phyloP scores from a whole-genome alignment of 768 basidiomycete genomes.

The Pluteus cervinus region DNA sequence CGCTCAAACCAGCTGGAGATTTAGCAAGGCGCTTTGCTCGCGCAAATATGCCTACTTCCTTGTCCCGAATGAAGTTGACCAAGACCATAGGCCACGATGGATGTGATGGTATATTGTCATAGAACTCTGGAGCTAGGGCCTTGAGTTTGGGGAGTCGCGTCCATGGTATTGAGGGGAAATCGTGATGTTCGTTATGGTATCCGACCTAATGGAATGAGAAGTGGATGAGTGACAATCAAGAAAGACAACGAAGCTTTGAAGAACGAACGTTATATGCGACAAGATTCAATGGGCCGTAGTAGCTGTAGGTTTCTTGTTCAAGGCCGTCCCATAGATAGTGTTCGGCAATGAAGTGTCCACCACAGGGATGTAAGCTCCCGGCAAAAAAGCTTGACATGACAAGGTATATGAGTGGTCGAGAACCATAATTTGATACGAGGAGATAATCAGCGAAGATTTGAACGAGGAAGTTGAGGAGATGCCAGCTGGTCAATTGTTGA shows the following conservation, averaged over 20 bases:
- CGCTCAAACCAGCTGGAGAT: no score
- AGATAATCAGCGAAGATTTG: constrained; percentile 71
- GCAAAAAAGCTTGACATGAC: constrained; percentile 92
- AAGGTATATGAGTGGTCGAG: constrained; percentile 67
- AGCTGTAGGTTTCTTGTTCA: constrained; percentile 93
- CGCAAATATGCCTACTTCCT: constrained; percentile 83
- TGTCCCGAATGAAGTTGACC: constrained; percentile 88
- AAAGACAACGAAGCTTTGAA: constrained; percentile 1
- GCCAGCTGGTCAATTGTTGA: constrained; percentile 80
- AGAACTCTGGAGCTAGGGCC: constrained; percentile 85
- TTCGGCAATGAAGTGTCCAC: constrained; percentile 97
- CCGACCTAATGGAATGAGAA: constrained; percentile 60
- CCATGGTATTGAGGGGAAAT: constrained; percentile 97
- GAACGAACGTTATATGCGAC: constrained; percentile 85
- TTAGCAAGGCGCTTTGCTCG: constrained; percentile 70
- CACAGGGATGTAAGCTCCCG: constrained; percentile 91
- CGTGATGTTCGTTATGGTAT: constrained; percentile 99
- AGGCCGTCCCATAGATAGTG: constrained; percentile 93
- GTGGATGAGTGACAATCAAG: constrained; percentile 5
- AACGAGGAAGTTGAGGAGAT: constrained; percentile 65
- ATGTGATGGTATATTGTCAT: constrained; percentile 82
- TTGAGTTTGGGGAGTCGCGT: constrained; percentile 83
- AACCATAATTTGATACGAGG: constrained; percentile 42
- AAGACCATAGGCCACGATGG: constrained; percentile 94
- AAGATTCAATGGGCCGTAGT: constrained; percentile 88